phyloP scores from a whole-genome alignment of 129 eudicot genomes.

The Centaurea solstitialis region DNA sequence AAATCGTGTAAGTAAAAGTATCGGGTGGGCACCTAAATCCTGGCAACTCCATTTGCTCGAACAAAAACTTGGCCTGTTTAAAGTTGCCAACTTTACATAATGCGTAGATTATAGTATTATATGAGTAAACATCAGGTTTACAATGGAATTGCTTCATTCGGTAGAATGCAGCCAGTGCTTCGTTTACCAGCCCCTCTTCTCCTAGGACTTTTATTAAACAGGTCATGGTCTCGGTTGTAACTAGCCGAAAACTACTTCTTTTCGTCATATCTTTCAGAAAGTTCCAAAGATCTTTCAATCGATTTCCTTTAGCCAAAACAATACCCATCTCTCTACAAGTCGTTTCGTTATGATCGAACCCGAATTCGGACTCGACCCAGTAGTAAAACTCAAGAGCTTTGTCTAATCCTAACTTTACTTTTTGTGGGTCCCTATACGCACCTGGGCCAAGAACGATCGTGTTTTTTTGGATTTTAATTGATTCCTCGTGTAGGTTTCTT shows the following conservation, averaged over 20 bases:
- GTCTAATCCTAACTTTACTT: conserved; percentile 49
- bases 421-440: conserved; percentile 61
- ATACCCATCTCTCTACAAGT: conserved; percentile 83
- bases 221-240: conserved; percentile 68
- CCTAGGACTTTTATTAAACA: conserved; percentile 89
- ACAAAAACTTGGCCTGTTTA: conserved; percentile 72
- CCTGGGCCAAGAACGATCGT: conserved; percentile 71
- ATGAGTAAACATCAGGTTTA: conserved; percentile 78
- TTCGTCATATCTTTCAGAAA: conserved; percentile 78
- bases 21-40: conserved; percentile 90
- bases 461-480: conserved; percentile 37
- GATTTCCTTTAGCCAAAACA: conserved; percentile 64
- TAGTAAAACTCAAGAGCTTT: conserved; percentile 71
- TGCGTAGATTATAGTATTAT: conserved; percentile 63
- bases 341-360: conserved; percentile 63
- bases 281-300: conserved; percentile 56
- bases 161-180: conserved; percentile 66
- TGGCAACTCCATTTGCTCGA: conserved; percentile 90
- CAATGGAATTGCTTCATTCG: conserved; percentile 87
- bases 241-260: conserved; percentile 38
- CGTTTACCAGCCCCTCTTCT: conserved; percentile 75
- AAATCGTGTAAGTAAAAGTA: conserved; percentile 69
- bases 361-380: conserved; percentile 69
- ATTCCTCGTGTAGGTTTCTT: conserved; percentile 58
- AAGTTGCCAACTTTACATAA: conserved; percentile 84